phyloP scores from a whole-genome alignment of 345 rosid genomes.

The Sonneratia alba region DNA sequence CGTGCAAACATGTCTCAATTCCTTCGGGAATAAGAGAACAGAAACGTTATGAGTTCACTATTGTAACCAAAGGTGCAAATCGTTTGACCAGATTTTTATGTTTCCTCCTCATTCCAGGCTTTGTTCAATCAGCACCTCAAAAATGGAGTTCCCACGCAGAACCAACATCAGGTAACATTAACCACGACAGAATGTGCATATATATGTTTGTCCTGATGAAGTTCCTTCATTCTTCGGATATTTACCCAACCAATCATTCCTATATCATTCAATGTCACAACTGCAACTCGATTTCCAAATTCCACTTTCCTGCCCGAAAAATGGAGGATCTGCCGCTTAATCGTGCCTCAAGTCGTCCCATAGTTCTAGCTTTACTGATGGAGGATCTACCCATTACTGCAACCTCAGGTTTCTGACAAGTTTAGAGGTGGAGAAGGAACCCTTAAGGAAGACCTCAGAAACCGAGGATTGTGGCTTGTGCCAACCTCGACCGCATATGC shows the following conservation, averaged over 20 bases:
- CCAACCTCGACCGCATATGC: constrained; percentile 66
- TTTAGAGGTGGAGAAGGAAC: constrained; percentile 18
- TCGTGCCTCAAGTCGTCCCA: not conserved
- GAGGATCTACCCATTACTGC: not conserved
- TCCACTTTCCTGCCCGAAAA: too few species aligned
- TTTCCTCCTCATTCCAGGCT: not conserved
- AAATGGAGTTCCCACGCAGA: not conserved
- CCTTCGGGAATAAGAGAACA: too few species aligned
- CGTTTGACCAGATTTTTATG: not conserved
- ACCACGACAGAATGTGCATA: not conserved
- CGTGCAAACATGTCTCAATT: too few species aligned
- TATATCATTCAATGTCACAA: too few species aligned
- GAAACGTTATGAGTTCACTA: not conserved
- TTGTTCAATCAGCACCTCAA: not conserved
- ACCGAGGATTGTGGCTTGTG: constrained; percentile 76
- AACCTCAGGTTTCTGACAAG: constrained; percentile 20
- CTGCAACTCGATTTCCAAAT: too few species aligned
- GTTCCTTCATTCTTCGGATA: too few species aligned
- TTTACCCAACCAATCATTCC: too few species aligned
- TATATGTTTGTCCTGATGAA: too few species aligned
- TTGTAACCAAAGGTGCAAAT: too few species aligned
- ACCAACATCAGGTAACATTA: not conserved
- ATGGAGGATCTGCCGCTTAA: too few species aligned
- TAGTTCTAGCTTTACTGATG: not conserved
- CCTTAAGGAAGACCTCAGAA: constrained; percentile 46